Evolutionary conservation across 305 asterid species (phyloP), one percentile per base, ranked within the genome.

Genomic region (Lippia alba): DNA sequence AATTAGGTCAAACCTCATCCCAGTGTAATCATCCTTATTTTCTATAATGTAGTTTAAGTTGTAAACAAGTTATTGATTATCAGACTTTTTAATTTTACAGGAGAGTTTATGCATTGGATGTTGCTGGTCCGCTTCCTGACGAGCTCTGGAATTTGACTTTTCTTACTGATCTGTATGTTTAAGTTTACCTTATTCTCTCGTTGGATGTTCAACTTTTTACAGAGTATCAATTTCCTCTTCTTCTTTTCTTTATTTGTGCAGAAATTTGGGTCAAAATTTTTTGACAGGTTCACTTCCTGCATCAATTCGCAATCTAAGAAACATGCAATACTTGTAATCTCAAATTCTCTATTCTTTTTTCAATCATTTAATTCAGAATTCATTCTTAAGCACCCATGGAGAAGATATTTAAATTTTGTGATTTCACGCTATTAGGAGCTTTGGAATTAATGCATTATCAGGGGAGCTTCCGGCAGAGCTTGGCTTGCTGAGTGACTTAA

Each of bases 121-220:
- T 87, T 56, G 17, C 0, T 14, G 96, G 96, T n/a, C 61, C 75
- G 18, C 67, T 87, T 32, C 98, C 96, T 0, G 91, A 83, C 53
- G 96, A 90, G 78, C 87, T 91, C 46, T 90, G 97, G 98, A 86
- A 78, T 83, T 70, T 92, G 74, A 85, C 96, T 49, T 84, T 20
- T 81, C 91, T 94, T 48, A 74, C 67, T 45, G 36, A 82, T 71
- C 33, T 94, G 99, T 94, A 85, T 76, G 87, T 64, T 69, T 58
- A n/a, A 24, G 61, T 70, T 70, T n/a, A 5, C 41, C 6, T 36
- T 36, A 8, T 36, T 44, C 10, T 44, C 10, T 10, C 49, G 7
- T 8, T 44, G 49, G 12, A 44, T 44, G 12, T 44, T 44, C 4
- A 5, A n/a, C 44, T 9, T 19, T 12, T 11, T 6, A 5, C 15